Conservation (phyloP, 345 rosid species). For the Eucalyptus melliodora region DNA sequence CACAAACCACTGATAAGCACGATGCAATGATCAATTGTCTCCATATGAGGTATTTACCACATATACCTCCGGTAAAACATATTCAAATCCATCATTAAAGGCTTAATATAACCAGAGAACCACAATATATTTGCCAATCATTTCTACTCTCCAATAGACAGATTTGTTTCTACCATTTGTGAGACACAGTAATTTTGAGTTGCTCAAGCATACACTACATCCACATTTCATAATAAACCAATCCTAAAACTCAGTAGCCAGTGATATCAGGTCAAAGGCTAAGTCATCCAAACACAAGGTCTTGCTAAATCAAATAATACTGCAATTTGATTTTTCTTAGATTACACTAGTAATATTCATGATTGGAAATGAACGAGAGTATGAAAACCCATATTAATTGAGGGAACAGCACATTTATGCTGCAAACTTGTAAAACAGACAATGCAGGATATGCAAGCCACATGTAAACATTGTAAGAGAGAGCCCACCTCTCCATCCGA, state of each 20-base stretch:
- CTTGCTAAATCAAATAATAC: background rate
- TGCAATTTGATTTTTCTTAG: background rate
- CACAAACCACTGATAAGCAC: background rate
- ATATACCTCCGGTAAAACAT: background rate
- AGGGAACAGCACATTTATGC: background rate
- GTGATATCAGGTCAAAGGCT: background rate
- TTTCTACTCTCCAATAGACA: background rate
- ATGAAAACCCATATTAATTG: background rate
- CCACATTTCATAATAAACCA: background rate
- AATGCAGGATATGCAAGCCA: background rate
- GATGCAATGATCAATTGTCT: background rate
- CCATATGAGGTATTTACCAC: background rate
- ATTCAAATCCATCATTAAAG: background rate
- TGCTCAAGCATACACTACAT: background rate
- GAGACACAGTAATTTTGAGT: background rate
- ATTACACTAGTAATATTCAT: background rate
- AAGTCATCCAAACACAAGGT: background rate
- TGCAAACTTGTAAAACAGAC: no score
- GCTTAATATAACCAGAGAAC: background rate
- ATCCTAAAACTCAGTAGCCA: background rate
- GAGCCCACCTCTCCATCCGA: slow-evolving; percentile 87
- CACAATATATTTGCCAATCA: background rate
- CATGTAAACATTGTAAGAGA: background rate
- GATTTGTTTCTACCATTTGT: background rate
- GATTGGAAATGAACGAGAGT: background rate